These are phyloP conservation scores for Metarhizium sp. DNA, from an alignment of 2,329 filamentous ascomycete genomes.

Conservation along the genomic window DNA sequence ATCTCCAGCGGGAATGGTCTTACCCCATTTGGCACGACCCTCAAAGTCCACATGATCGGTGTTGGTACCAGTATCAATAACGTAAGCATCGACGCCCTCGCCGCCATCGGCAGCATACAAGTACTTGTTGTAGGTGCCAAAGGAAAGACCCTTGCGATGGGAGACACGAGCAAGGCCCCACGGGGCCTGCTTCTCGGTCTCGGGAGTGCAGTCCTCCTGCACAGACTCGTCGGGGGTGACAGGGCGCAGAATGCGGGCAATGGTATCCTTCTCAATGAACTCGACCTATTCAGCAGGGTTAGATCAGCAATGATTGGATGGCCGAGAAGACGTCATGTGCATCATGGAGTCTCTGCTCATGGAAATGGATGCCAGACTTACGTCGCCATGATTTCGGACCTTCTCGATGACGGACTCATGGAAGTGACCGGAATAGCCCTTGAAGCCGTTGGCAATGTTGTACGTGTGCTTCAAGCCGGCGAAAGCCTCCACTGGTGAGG, in stretches of 20 bases:
- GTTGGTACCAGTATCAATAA: constrained; percentile 98
- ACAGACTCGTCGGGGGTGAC: constrained; percentile 29
- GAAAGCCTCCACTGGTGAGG: constrained; percentile 60
- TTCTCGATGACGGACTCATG: constrained; percentile 87
- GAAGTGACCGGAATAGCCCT: constrained; percentile 95
- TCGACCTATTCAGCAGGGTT: constrained; percentile 57
- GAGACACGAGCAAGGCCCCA: constrained; percentile 99
- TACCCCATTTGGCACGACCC: constrained; percentile 90
- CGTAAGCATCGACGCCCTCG: constrained; percentile 96
- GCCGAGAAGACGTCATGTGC: constrained; percentile 1
- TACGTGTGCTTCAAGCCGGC: constrained; percentile 91
- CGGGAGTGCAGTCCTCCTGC: constrained; percentile 33
- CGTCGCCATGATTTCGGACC: constrained; percentile 90
- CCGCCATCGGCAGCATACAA: constrained; percentile 82
- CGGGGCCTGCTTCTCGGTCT: constrained; percentile 85
- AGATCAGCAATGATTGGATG: background rate
- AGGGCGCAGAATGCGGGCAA: constrained; percentile 71
- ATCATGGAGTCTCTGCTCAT: background rate
- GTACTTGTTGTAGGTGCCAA: constrained; percentile 97
- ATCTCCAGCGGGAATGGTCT: constrained; percentile 83
- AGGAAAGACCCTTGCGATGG: constrained; percentile 77
- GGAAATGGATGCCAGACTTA: constrained; percentile 50
- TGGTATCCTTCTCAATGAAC: constrained; percentile 88
- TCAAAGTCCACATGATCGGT: constrained; percentile 92
- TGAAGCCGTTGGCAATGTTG: constrained; percentile 74